Conservation (phyloP, 2,329 filamentous ascomycete species). For the Clarireedia paspali region DNA sequence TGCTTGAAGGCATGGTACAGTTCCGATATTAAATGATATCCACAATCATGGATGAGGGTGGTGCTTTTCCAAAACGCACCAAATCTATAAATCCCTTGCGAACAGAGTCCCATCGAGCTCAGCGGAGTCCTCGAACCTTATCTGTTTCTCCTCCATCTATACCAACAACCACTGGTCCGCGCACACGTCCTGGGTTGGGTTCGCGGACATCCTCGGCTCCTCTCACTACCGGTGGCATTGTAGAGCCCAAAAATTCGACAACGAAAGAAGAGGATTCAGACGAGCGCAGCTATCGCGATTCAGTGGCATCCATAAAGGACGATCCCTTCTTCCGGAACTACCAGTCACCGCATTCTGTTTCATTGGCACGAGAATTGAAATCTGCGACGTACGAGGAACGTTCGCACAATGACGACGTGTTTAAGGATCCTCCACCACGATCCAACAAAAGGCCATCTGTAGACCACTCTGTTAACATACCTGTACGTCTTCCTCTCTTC, state of each 20-base stretch:
- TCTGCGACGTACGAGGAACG: conserved; percentile 20
- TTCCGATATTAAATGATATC: background rate
- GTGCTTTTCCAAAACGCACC: conserved; percentile 10
- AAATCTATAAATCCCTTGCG: conserved; percentile 7
- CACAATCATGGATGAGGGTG: conserved; percentile 15
- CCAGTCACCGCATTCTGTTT: conserved; percentile 31
- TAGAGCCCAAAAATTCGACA: background rate
- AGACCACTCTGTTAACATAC: conserved; percentile 20
- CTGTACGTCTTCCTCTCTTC: conserved; percentile 17
- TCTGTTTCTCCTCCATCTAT: conserved; percentile 9
- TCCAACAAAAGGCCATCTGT: conserved; percentile 12
- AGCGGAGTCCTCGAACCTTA: conserved; percentile 2
- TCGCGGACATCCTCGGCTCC: conserved; percentile 9
- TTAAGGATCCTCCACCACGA: conserved; percentile 11
- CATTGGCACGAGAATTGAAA: conserved; percentile 27
- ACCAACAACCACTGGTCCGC: background rate
- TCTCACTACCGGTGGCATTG: background rate
- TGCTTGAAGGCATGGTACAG: background rate
- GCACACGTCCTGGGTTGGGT: conserved; percentile 4
- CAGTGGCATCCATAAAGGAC: conserved; percentile 46
- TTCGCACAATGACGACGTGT: conserved; percentile 13
- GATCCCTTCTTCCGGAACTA: conserved; percentile 47
- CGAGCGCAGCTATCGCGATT: conserved; percentile 35
- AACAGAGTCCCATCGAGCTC: conserved; percentile 4
- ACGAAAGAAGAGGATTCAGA: conserved; percentile 14